Evolutionary conservation across 768 basidiomycete species (phyloP).

Genomic region (Baorangia bicolor): DNA sequence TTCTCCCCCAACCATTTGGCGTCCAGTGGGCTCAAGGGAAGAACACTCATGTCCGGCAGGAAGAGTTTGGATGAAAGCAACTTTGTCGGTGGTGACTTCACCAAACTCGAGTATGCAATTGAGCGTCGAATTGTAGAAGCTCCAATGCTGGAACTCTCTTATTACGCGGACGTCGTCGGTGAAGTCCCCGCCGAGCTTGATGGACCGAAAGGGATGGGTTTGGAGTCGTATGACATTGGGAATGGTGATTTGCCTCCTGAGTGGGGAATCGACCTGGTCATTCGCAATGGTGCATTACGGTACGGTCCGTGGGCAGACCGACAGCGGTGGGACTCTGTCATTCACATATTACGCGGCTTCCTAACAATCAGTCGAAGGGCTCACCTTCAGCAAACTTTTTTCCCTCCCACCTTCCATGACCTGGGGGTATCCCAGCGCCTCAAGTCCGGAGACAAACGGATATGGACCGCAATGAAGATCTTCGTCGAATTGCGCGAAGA

Average conservation of each 20-base stretch:
- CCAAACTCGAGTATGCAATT: conserved; percentile 78
- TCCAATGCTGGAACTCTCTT: conserved; percentile 72
- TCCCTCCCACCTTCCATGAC: conserved; percentile 77
- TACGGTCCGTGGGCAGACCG: conserved; percentile 99
- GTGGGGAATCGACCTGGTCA: conserved; percentile 86
- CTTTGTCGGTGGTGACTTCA: conserved; percentile 54
- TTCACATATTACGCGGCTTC: background rate
- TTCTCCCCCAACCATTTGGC: conserved; percentile 22
- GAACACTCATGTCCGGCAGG: conserved; percentile 1
- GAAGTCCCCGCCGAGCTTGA: conserved; percentile 51
- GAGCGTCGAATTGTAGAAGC: conserved; percentile 82
- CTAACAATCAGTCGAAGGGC: conserved; percentile 40
- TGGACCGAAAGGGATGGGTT: conserved; percentile 30
- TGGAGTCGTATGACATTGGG: conserved; percentile 66
- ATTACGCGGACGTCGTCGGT: conserved; percentile 85
- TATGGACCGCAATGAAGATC: conserved; percentile 79
- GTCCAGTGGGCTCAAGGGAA: background rate
- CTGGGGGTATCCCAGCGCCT: conserved; percentile 53
- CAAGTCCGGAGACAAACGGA: conserved; percentile 75
- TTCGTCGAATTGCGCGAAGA: conserved; percentile 79
- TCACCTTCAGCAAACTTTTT: conserved; percentile 78
- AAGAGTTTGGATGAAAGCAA: conserved; percentile 52
- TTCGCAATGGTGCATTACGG: conserved; percentile 70
- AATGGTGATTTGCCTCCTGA: conserved; percentile 89
- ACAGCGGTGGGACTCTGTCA: conserved; percentile 57